phyloP scores from a whole-genome alignment of 768 basidiomycete species.

The Tulasnella sp. region DNA sequence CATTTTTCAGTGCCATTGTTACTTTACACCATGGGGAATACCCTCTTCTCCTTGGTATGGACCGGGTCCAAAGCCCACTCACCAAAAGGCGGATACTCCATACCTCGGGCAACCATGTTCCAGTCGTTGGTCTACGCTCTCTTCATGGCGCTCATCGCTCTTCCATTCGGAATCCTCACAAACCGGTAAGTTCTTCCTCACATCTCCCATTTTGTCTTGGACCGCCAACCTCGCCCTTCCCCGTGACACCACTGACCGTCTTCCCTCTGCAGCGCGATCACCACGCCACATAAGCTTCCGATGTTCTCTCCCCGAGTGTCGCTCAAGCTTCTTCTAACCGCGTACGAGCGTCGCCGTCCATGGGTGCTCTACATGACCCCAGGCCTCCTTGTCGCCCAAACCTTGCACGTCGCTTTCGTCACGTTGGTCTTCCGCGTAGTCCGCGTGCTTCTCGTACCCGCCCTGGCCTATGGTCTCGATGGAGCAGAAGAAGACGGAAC shows the following conservation, averaged over 20 bases:
- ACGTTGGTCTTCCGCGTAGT: conserved; percentile 46
- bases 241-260: conserved; percentile 11
- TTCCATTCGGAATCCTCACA: conserved; percentile 69
- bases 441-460: conserved; percentile 56
- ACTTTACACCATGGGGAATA: conserved; percentile 52
- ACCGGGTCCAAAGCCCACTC: conserved; percentile 53
- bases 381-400: conserved; percentile 50
- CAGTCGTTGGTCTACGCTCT: conserved; percentile 64
- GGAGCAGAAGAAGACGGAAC: conserved; percentile 34
- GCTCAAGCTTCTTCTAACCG: conserved; percentile 69
- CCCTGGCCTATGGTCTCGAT: conserved; percentile 37
- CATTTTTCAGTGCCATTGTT: conserved; percentile 47
- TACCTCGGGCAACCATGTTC: conserved; percentile 58
- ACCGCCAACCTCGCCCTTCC: conserved; percentile 8
- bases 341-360: conserved; percentile 71
- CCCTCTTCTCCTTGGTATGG: conserved; percentile 55
- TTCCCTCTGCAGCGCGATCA: conserved; percentile 59
- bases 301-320: conserved; percentile 57
- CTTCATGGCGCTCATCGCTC: conserved; percentile 59
- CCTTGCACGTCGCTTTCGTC: conserved; percentile 47
- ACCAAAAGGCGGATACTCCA: conserved; percentile 56
- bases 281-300: conserved; percentile 72
- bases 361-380: conserved; percentile 82
- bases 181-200: conserved; percentile 54
- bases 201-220: conserved; percentile 12